A percentile compares a stretch with the other conserved stretches of the same genome.
Conservation (phyloP, 768 basidiomycete species). For the Rhodotorula diobovata region DNA sequence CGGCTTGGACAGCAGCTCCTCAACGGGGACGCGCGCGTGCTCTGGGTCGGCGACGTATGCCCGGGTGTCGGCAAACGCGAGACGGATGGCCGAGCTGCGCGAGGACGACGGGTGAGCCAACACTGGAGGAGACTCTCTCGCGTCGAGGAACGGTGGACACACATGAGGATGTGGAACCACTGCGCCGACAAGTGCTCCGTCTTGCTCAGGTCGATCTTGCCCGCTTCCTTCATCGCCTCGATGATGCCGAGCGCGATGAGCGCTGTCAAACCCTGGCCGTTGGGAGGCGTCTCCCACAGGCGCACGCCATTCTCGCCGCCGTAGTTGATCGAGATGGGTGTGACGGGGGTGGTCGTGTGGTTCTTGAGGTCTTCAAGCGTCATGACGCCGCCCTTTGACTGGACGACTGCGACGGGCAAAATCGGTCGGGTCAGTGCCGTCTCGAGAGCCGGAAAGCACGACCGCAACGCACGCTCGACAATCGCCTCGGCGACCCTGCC, state of each 20-base stretch:
- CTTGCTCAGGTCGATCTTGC: slow-evolving; percentile 63
- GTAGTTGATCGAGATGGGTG: slow-evolving; percentile 89
- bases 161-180: slow-evolving; percentile 71
- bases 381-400: slow-evolving; percentile 87
- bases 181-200: slow-evolving; percentile 86
- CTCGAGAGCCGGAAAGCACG: background rate
- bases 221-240: slow-evolving; percentile 74
- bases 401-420: slow-evolving; percentile 53
- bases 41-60: slow-evolving; percentile 93
- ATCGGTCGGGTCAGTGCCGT: background rate
- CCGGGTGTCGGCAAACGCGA: slow-evolving; percentile 61
- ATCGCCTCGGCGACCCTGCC: slow-evolving; percentile 85
- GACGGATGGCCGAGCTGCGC: slow-evolving; percentile 38
- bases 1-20: slow-evolving; percentile 77
- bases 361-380: slow-evolving; percentile 84
- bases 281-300: slow-evolving; percentile 94
- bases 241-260: slow-evolving; percentile 83
- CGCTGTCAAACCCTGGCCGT: slow-evolving; percentile 95
- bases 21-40: slow-evolving; percentile 67
- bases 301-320: slow-evolving; percentile 65
- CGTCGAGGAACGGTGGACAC: background rate
- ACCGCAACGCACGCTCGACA: slow-evolving; percentile 57
- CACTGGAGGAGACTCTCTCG: background rate
- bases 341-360: slow-evolving; percentile 71
- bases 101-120: background rate